phyloP scores from a whole-genome alignment of 2,329 filamentous ascomycete genomes.

The Fragosphaeria purpurea region DNA sequence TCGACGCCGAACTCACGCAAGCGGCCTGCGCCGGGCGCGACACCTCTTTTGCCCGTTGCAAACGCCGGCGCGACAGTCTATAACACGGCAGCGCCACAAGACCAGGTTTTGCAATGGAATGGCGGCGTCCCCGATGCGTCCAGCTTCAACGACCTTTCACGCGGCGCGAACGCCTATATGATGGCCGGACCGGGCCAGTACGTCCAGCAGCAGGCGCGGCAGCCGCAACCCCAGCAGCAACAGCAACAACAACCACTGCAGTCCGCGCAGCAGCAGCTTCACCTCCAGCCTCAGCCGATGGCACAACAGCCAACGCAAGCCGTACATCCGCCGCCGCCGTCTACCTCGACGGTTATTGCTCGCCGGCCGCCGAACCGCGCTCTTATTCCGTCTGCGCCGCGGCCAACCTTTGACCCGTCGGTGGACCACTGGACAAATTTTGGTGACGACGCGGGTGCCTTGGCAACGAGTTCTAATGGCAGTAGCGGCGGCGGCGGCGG shows the following conservation, averaged over 20 bases:
- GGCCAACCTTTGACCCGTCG: slow-evolving; percentile 26
- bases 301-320: slow-evolving; percentile 15
- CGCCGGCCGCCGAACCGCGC: slow-evolving; percentile 41
- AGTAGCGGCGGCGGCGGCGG: not conserved
- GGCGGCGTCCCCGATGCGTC: slow-evolving; percentile 24
- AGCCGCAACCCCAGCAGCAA: not conserved
- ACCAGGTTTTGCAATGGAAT: slow-evolving; percentile 38
- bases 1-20: slow-evolving; percentile 51
- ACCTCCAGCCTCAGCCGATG: slow-evolving; percentile 17
- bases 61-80: slow-evolving; percentile 38
- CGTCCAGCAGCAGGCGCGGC: slow-evolving; percentile 17
- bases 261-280: slow-evolving; percentile 14
- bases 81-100: slow-evolving; percentile 32
- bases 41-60: slow-evolving; percentile 48
- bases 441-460: slow-evolving; percentile 27
- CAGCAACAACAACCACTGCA: slow-evolving; percentile 7
- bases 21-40: slow-evolving; percentile 61
- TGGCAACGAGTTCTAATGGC: slow-evolving; percentile 9
- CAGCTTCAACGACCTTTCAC: slow-evolving; percentile 26
- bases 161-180: slow-evolving; percentile 26
- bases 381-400: slow-evolving; percentile 34
- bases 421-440: slow-evolving; percentile 33
- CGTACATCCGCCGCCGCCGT: slow-evolving; percentile 3
- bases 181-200: slow-evolving; percentile 26
- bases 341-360: slow-evolving; percentile 40